A percentile compares a stretch with the other conserved stretches of the same genome.
Evolutionary conservation across 2,329 filamentous ascomycete species (phyloP).

Genomic region (Verticillium dahliae): DNA sequence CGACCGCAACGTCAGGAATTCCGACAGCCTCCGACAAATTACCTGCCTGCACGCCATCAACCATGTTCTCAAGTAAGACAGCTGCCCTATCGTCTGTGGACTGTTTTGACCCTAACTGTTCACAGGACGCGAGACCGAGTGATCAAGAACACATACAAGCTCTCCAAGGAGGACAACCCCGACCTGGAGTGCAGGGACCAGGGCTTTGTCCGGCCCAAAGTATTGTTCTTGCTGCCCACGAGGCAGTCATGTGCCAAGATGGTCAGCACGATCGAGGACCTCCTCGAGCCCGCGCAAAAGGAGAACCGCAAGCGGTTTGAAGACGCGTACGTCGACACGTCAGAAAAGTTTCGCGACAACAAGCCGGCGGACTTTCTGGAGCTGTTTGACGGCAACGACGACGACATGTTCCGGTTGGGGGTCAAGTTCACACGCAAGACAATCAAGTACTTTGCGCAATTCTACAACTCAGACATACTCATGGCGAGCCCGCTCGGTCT

Average conservation of each 20-base stretch:
- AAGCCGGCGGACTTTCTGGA: slow-evolving; percentile 84
- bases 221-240: slow-evolving; percentile 84
- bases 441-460: slow-evolving; percentile 88
- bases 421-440: slow-evolving; percentile 96
- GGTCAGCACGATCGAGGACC: slow-evolving; percentile 66
- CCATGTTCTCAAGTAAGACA: slow-evolving; percentile 73
- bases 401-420: slow-evolving; percentile 95
- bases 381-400: slow-evolving; percentile 89
- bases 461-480: slow-evolving; percentile 95
- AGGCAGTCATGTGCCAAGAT: slow-evolving; percentile 77
- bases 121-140: slow-evolving; percentile 75
- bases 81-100: no score
- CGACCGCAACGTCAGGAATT: slow-evolving; percentile 62
- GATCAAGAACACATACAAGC: slow-evolving; percentile 82
- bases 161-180: slow-evolving; percentile 59
- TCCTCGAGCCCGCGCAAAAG: slow-evolving; percentile 81
- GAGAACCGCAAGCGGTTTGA: slow-evolving; percentile 92
- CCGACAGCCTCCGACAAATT: slow-evolving; percentile 62
- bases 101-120: slow-evolving; percentile 8
- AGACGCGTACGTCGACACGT: slow-evolving; percentile 68
- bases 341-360: slow-evolving; percentile 62
- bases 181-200: slow-evolving; percentile 81
- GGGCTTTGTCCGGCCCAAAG: slow-evolving; percentile 90
- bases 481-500: slow-evolving; percentile 85
- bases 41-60: slow-evolving; percentile 81